These are phyloP conservation scores for Fusarium nurragi DNA, from an alignment of 2,329 filamentous ascomycete genomes.

Conservation along the genomic window DNA sequence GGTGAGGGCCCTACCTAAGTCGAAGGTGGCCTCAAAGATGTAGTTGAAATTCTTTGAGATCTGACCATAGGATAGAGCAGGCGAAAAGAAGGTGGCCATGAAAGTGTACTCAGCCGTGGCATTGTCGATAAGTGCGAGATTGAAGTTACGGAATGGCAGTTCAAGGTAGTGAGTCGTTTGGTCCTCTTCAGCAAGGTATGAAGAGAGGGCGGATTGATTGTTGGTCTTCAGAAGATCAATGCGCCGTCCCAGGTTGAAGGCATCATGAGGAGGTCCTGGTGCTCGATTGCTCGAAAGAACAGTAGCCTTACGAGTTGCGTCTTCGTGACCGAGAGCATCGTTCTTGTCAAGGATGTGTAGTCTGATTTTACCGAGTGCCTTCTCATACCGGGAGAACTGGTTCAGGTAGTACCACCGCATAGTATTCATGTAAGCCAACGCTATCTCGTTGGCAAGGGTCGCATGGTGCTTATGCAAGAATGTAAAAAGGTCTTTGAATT, in stretches of 20 bases:
- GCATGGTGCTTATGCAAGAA: slow-evolving; percentile 87
- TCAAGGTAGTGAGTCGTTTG: slow-evolving; percentile 87
- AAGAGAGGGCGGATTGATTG: slow-evolving; percentile 80
- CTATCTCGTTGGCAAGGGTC: slow-evolving; percentile 87
- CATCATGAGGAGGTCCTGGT: slow-evolving; percentile 75
- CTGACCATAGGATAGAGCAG: slow-evolving; percentile 76
- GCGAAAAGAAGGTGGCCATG: slow-evolving; percentile 87
- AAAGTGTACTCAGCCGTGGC: slow-evolving; percentile 95
- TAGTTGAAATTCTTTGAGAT: slow-evolving; percentile 86
- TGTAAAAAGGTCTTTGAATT: slow-evolving; percentile 85
- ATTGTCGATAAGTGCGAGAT: slow-evolving; percentile 92
- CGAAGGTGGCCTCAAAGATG: slow-evolving; percentile 89
- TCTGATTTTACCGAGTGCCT: slow-evolving; percentile 84
- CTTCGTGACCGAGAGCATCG: slow-evolving; percentile 84
- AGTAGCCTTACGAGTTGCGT: slow-evolving; percentile 70
- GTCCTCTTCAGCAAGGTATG: slow-evolving; percentile 92
- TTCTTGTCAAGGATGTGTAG: slow-evolving; percentile 84
- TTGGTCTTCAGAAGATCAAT: slow-evolving; percentile 81
- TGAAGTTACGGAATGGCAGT: slow-evolving; percentile 91
- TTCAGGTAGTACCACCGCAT: slow-evolving; percentile 98
- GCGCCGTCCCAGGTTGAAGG: slow-evolving; percentile 87
- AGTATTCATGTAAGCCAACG: slow-evolving; percentile 94
- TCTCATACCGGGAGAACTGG: slow-evolving; percentile 88
- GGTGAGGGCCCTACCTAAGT: slow-evolving; percentile 80
- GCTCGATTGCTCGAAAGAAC: slow-evolving; percentile 60